These are phyloP conservation scores for Chamaecrista fasciculata DNA, from an alignment of 306 rosid species.

Conservation along the genomic window DNA sequence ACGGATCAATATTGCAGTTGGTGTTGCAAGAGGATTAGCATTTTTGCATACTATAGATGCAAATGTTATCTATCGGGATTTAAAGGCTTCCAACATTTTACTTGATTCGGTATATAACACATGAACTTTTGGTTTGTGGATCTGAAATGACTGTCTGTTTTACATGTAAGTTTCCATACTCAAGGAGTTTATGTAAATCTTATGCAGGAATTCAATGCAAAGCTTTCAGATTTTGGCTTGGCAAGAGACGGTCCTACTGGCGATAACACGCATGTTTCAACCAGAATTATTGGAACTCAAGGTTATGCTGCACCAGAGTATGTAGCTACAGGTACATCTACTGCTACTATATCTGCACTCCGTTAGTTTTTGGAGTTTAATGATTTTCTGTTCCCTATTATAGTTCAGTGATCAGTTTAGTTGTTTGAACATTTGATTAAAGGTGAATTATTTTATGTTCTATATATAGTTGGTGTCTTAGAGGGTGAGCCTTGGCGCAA, in stretches of 20 bases:
- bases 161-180: conserved; percentile 17
- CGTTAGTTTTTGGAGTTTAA: neutral
- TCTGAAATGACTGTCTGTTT: neutral
- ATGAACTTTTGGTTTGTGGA: conserved; percentile 6
- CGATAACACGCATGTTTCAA: conserved; percentile 93
- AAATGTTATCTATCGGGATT: conserved; percentile 87
- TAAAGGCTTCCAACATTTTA: conserved; percentile 88
- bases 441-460: neutral
- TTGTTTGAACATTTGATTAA: neutral
- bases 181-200: conserved; percentile 15
- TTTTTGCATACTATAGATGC: conserved; percentile 71
- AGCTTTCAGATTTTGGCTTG: conserved; percentile 90
- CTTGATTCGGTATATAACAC: conserved; percentile 71
- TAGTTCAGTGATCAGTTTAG: neutral
- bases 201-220: conserved; percentile 73
- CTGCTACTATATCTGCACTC: conserved; percentile 1
- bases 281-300: conserved; percentile 82
- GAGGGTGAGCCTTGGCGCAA: too few species aligned
- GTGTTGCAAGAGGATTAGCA: conserved; percentile 73
- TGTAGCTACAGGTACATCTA: conserved; percentile 76
- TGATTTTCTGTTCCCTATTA: neutral
- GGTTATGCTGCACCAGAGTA: conserved; percentile 99
- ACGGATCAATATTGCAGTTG: conserved; percentile 67
- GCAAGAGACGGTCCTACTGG: conserved; percentile 99
- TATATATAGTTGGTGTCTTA: too few species aligned